Conservation (phyloP, 192 early-diverging fungal genomes). For the Rhizoclosmatium globosum region DNA sequence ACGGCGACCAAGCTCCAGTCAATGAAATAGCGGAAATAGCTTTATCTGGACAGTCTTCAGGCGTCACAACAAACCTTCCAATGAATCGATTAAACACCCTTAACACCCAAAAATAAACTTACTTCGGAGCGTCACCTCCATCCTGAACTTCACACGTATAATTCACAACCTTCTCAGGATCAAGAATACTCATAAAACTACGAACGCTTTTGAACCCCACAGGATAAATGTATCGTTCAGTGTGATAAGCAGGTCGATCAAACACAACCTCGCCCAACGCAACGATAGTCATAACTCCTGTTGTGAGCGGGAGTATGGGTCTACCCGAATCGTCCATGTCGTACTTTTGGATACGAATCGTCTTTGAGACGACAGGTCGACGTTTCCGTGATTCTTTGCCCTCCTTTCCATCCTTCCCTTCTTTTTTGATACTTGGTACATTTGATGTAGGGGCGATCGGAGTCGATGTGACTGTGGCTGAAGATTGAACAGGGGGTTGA, state of each 20-base stretch:
- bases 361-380: slow-evolving; percentile 17
- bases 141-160: slow-evolving; percentile 79
- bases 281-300: slow-evolving; percentile 81
- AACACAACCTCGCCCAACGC: slow-evolving; percentile 76
- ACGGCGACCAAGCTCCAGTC: slow-evolving; percentile 89
- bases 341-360: slow-evolving; percentile 30
- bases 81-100: no score
- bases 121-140: slow-evolving; percentile 78
- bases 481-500: not conserved
- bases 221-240: slow-evolving; percentile 91
- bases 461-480: not conserved
- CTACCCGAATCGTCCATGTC: slow-evolving; percentile 67
- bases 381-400: slow-evolving; percentile 26
- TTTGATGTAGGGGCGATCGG: not conserved
- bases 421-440: not conserved
- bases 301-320: slow-evolving; percentile 77
- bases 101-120: no score
- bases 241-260: slow-evolving; percentile 83
- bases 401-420: not conserved
- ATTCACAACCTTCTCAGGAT: slow-evolving; percentile 58
- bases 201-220: slow-evolving; percentile 78
- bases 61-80: slow-evolving; percentile 84
- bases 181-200: slow-evolving; percentile 75
- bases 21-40: slow-evolving; percentile 79
- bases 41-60: slow-evolving; percentile 79